These are phyloP conservation scores for Hanseniaspora lindneri DNA, from an alignment of 805 yeast species.

Conservation along the genomic window DNA sequence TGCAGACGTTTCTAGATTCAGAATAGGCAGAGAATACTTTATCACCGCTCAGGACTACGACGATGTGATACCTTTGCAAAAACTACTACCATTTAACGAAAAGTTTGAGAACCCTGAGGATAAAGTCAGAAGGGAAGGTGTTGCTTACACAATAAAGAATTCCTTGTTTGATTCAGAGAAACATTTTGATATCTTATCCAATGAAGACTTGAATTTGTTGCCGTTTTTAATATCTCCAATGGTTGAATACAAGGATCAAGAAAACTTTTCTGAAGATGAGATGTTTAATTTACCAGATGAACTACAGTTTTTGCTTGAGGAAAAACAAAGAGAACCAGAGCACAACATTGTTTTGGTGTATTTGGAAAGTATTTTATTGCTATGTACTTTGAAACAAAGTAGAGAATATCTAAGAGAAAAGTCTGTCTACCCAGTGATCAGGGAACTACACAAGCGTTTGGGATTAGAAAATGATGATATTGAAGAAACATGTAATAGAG, in stretches of 20 bases:
- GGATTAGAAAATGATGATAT: conserved; percentile 35
- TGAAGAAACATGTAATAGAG: conserved; percentile 62
- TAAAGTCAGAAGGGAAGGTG: conserved; percentile 77
- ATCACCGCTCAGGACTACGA: conserved; percentile 63
- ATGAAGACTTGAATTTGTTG: conserved; percentile 56
- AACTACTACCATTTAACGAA: conserved; percentile 70
- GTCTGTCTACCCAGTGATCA: conserved; percentile 71
- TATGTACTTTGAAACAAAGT: conserved; percentile 61
- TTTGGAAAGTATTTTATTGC: conserved; percentile 64
- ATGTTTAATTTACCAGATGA: conserved; percentile 80
- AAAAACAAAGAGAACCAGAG: conserved; percentile 65
- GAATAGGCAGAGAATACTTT: conserved; percentile 64
- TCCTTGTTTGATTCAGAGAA: conserved; percentile 65
- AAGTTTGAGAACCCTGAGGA: conserved; percentile 44
- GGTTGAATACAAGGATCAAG: conserved; percentile 58
- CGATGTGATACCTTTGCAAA: conserved; percentile 65
- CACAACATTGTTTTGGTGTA: conserved; percentile 54
- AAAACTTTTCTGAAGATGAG: conserved; percentile 63
- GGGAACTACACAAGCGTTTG: conserved; percentile 64
- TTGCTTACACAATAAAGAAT: conserved; percentile 84
- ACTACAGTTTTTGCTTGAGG: conserved; percentile 64
- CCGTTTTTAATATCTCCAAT: conserved; percentile 76
- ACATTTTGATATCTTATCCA: conserved; percentile 49
- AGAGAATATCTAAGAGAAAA: conserved; percentile 71
- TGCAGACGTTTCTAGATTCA: conserved; percentile 75